Evolutionary conservation across 2,329 filamentous ascomycete species (phyloP).

Genomic region (Orbilia brochopaga): DNA sequence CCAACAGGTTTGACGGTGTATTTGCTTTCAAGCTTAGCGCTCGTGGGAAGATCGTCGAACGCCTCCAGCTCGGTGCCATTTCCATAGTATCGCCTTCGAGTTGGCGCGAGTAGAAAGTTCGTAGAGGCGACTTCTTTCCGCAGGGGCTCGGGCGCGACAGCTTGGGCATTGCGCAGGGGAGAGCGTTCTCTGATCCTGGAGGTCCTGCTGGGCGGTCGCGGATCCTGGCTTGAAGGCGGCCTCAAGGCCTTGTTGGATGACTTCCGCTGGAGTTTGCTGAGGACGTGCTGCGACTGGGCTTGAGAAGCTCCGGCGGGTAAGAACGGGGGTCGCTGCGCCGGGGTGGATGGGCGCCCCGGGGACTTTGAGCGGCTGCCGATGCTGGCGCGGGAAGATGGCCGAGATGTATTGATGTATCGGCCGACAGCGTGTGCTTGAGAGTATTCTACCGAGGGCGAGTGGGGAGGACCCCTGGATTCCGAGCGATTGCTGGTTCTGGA

Average conservation of each 20-base stretch:
- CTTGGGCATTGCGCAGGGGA: constrained; percentile 54
- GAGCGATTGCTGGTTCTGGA: constrained; percentile 50
- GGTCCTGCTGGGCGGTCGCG: constrained; percentile 59
- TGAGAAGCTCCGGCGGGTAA: constrained; percentile 76
- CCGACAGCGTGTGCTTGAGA: constrained; percentile 33
- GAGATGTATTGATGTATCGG: constrained; percentile 39
- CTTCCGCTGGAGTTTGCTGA: constrained; percentile 70
- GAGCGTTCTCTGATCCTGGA: constrained; percentile 36
- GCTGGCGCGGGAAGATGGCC: constrained; percentile 52
- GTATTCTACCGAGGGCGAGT: constrained; percentile 32
- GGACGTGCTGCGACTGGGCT: constrained; percentile 77
- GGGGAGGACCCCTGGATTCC: constrained; percentile 37
- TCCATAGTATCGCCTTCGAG: constrained; percentile 76
- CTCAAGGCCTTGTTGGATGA: constrained; percentile 75
- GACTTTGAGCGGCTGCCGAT: constrained; percentile 68
- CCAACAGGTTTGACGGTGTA: constrained; percentile 80
- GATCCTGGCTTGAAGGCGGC: constrained; percentile 62
- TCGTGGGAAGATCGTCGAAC: constrained; percentile 94
- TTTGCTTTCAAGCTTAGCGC: constrained; percentile 76
- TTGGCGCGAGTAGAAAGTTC: constrained; percentile 76
- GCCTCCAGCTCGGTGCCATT: constrained; percentile 89
- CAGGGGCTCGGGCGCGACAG: constrained; percentile 53
- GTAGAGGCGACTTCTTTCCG: constrained; percentile 64
- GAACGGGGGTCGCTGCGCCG: constrained; percentile 71
- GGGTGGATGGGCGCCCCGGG: constrained; percentile 67